Base-by-base conservation (phyloP, 116 monocot genomes). In the Thalassia testudinum region DNA sequence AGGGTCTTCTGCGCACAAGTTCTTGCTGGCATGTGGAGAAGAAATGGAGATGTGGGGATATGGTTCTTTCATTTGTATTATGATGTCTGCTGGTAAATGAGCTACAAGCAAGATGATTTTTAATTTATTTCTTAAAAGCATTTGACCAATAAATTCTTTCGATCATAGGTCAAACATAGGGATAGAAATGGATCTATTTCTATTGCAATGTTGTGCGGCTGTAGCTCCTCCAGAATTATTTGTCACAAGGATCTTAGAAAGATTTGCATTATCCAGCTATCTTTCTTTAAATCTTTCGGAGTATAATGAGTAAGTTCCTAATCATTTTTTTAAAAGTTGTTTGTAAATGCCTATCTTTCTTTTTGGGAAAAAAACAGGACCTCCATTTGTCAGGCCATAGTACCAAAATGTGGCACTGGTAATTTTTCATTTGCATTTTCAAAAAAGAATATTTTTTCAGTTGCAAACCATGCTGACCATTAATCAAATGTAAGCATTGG, bases 151-250 rank as follows among this genome's bases (percentile, higher is more conserved):
- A 34, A 34, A 34, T 5, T 34, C 6, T 10, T n/a, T 3, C 30
- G 3, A 5, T 34, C 30, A 5, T 10, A 34, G 30, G 30, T 34
- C 30, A 10, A 77, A 78, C 23, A 72, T 72, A 72, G 90, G 79
- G 10, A 45, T 86, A 22, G 97, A 99, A 66, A 59, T 66, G 12
- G 97, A 90, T 75, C 72, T 99, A 12, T 90, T 99, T 80, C 64
- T 99, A 63, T 55, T 99, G 71, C 97, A 99, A 74, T 90, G 82
- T 55, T 99, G 90, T 69, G 90, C 97, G 79, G 79, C 90, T 54
- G 68, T 99, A 66, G 82, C 97, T 75, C 90, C 97, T 62, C 61
- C 90, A 16, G 97, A 99, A 13, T 62, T 66, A 42, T 99, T 88
- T 71, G 77, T 99, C 21, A 57, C 60, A 61, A 82, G 86, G 44